phyloP scores from a whole-genome alignment of 2,329 filamentous ascomycete species.

The Ceratocystiopsis sp. region DNA sequence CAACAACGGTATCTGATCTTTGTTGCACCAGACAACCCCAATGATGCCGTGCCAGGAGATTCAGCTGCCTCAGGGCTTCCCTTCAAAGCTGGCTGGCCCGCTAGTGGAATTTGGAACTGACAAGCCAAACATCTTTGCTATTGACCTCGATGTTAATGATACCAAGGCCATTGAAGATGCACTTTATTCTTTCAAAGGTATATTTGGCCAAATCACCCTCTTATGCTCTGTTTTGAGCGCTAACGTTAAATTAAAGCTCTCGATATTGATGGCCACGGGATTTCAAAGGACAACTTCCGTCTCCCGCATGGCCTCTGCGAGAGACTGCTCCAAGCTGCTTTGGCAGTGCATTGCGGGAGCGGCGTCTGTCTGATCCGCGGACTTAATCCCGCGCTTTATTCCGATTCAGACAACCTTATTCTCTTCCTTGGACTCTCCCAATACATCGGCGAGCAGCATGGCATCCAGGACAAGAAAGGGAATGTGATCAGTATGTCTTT shows the following conservation, averaged over 20 bases:
- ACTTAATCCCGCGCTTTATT: conserved; percentile 28
- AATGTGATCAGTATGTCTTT: conserved; percentile 26
- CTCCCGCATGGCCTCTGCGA: conserved; percentile 19
- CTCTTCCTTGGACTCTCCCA: conserved; percentile 39
- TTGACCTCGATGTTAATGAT: conserved; percentile 9
- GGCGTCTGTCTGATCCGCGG: conserved; percentile 40
- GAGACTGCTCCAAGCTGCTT: conserved; percentile 18
- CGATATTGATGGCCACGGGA: conserved; percentile 20
- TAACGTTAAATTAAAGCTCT: conserved; percentile 2
- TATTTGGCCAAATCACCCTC: background rate
- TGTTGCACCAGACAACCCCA: too few species aligned
- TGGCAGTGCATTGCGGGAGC: conserved; percentile 21
- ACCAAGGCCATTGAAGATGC: conserved; percentile 11
- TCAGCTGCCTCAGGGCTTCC: too few species aligned
- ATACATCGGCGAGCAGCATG: conserved; percentile 36
- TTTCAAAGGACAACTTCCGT: conserved; percentile 21
- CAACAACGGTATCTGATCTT: too few species aligned
- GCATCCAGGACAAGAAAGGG: conserved; percentile 30
- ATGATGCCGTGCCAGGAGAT: too few species aligned
- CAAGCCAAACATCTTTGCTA: background rate
- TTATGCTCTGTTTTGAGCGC: background rate
- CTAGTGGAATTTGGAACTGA: too few species aligned
- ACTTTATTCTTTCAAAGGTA: conserved; percentile 15
- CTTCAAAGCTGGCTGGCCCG: too few species aligned
- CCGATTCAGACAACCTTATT: conserved; percentile 34